Evolutionary conservation across 805 yeast genomes (phyloP).

Genomic region (Lachancea lanzarotensis): DNA sequence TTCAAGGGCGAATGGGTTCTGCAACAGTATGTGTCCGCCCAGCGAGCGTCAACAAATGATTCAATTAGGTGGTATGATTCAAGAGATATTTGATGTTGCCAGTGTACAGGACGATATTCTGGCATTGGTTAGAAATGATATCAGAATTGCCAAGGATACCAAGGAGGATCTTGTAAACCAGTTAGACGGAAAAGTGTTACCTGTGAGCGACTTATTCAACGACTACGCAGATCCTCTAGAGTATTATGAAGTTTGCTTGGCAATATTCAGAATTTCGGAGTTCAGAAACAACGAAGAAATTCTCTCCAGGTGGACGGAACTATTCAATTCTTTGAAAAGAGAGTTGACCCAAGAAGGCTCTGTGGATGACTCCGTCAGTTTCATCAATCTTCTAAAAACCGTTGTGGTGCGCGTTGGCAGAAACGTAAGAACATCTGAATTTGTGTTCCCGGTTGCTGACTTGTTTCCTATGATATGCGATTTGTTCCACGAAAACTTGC

Average conservation of each 20-base stretch:
- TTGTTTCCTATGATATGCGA: conserved; percentile 60
- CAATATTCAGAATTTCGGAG: conserved; percentile 77
- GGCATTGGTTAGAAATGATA: conserved; percentile 44
- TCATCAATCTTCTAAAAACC: conserved; percentile 34
- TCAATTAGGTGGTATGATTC: conserved; percentile 59
- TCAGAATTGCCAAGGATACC: conserved; percentile 39
- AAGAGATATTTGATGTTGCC: conserved; percentile 80
- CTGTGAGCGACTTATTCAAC: conserved; percentile 76
- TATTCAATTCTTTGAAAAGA: conserved; percentile 46
- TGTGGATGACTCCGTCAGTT: conserved; percentile 30
- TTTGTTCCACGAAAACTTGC: conserved; percentile 40
- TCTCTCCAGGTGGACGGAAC: conserved; percentile 68
- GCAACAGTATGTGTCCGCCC: conserved; percentile 78
- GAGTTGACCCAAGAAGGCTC: conserved; percentile 24
- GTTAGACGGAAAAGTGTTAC: conserved; percentile 58
- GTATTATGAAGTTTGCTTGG: conserved; percentile 73
- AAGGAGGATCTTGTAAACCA: conserved; percentile 45
- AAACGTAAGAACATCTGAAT: conserved; percentile 59
- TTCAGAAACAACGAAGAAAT: conserved; percentile 81
- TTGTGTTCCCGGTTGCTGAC: conserved; percentile 72
- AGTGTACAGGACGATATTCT: conserved; percentile 59
- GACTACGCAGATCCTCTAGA: conserved; percentile 82
- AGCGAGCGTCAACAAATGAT: conserved; percentile 69
- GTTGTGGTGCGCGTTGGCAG: conserved; percentile 49
- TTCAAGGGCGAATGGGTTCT: conserved; percentile 88